Percentiles rank a stretch among this genome's conserved stretches.
Evolutionary conservation across 257 asterid species (phyloP).

Genomic region (Solanum tarijense): DNA sequence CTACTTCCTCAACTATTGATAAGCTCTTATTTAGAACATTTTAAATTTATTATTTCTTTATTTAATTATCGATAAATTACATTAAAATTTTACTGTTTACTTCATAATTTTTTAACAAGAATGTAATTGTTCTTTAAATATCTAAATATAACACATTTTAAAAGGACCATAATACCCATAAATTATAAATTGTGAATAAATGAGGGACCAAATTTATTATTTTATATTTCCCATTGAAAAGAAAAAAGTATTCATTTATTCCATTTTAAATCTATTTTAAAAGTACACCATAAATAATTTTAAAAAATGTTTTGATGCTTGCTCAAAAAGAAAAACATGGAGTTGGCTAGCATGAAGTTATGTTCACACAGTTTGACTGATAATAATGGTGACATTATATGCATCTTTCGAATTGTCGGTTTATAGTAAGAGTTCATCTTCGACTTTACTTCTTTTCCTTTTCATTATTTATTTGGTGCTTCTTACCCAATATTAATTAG

Average conservation of each 20-base stretch:
- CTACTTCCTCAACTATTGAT: neutral
- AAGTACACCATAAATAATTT: neutral
- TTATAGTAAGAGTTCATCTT: slow-evolving; percentile 2
- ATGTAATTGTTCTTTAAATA: too few relatives aligned
- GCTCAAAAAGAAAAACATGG: neutral
- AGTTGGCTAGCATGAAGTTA: neutral
- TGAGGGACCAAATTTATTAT: neutral
- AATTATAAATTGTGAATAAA: neutral
- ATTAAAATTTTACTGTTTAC: too few relatives aligned
- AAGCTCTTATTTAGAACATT: neutral
- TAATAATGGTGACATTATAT: neutral
- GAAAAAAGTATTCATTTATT: neutral
- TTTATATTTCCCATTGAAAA: neutral
- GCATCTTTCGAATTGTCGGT: slow-evolving; percentile 36
- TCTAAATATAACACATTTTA: too few relatives aligned
- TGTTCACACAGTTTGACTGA: neutral
- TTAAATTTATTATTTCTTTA: neutral
- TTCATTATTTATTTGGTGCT: neutral
- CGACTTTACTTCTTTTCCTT: slow-evolving; percentile 9
- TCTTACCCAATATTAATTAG: neutral
- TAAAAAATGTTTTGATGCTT: neutral
- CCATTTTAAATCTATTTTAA: neutral
- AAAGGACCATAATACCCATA: neutral
- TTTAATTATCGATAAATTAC: neutral
- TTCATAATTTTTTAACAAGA: neutral